phyloP scores from a whole-genome alignment of 2,329 filamentous ascomycete genomes.

The Cercospora canescens region DNA sequence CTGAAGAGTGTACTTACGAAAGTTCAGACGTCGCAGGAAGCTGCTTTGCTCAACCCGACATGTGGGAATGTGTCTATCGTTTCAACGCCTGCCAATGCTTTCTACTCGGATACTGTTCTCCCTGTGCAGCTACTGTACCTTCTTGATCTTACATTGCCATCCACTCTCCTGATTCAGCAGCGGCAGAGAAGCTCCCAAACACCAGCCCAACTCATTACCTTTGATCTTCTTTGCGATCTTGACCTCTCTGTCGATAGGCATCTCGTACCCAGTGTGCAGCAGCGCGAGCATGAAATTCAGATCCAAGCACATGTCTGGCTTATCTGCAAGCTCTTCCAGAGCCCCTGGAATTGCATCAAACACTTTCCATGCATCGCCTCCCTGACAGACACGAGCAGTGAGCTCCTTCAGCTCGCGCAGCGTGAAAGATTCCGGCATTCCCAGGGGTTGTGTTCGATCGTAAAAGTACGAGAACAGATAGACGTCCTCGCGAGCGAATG shows the following conservation, averaged over 20 bases:
- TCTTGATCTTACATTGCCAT: conserved; percentile 30
- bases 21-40: neutral
- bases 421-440: conserved; percentile 98
- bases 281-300: conserved; percentile 95
- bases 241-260: conserved; percentile 94
- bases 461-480: conserved; percentile 99
- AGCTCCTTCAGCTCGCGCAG: conserved; percentile 86
- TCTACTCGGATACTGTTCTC: neutral
- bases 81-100: conserved; percentile 14
- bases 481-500: conserved; percentile 85
- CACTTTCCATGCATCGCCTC: conserved; percentile 79
- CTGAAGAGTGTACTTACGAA: neutral
- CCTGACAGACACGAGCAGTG: conserved; percentile 79
- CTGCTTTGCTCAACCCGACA: neutral
- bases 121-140: conserved; percentile 16
- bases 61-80: neutral
- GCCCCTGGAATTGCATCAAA: conserved; percentile 78
- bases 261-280: conserved; percentile 93
- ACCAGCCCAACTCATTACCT: conserved; percentile 96
- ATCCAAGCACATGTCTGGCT: conserved; percentile 91
- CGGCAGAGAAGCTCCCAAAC: conserved; percentile 75
- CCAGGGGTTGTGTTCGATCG: conserved; percentile 88
- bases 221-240: conserved; percentile 99
- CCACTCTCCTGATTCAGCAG: conserved; percentile 33
- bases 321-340: conserved; percentile 73